These are phyloP conservation scores for Globisporangium yorkense DNA, from an alignment of 352 stramenopile species.

Conservation along the genomic window DNA sequence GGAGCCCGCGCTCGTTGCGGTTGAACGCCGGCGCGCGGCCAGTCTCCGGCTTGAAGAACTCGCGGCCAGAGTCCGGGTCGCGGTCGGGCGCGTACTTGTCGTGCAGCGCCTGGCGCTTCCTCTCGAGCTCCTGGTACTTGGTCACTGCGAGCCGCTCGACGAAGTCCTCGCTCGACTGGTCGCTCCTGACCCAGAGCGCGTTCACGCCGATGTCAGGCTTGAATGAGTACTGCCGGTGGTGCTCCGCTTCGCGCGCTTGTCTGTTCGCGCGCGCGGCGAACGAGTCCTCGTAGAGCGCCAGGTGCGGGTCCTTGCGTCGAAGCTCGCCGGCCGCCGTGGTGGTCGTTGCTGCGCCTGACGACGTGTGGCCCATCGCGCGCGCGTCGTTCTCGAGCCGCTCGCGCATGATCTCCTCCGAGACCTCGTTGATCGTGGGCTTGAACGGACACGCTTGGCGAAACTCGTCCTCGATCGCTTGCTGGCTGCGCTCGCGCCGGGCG, in stretches of 20 bases:
- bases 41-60: constrained; percentile 65
- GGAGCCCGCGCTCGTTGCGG: constrained; percentile 60
- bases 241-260: constrained; percentile 43
- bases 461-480: constrained; percentile 55
- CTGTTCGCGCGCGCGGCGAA: constrained; percentile 36
- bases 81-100: constrained; percentile 60
- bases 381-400: constrained; percentile 54
- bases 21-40: constrained; percentile 58
- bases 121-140: constrained; percentile 60
- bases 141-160: constrained; percentile 64
- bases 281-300: constrained; percentile 69
- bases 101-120: constrained; percentile 43
- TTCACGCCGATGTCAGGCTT: constrained; percentile 80
- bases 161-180: constrained; percentile 32
- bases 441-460: constrained; percentile 68
- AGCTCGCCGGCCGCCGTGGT: constrained; percentile 17
- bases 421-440: constrained; percentile 60
- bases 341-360: constrained; percentile 9
- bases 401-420: constrained; percentile 68
- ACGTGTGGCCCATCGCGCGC: constrained; percentile 1
- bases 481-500: constrained; percentile 37
- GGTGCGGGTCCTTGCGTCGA: constrained; percentile 41
- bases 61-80: constrained; percentile 50
- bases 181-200: constrained; percentile 38
- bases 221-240: constrained; percentile 64